Base-by-base conservation (phyloP, 2,329 filamentous ascomycete genomes). In the Elsinoe batatas region DNA sequence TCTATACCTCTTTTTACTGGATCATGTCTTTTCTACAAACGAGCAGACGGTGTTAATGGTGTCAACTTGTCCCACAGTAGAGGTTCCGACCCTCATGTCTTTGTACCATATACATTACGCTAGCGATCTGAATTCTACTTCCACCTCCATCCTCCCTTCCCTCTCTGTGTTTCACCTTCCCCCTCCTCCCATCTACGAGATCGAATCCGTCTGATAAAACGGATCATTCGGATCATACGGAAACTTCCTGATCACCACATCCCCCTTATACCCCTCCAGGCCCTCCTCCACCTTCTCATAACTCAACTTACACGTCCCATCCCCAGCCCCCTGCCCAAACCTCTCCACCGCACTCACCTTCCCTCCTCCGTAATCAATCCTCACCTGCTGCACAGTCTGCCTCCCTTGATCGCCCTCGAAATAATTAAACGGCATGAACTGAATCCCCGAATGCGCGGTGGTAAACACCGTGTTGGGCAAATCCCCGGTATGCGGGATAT, bases 391-490 rank as follows among this genome's bases (percentile, higher is more conserved):
- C 37, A 70, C 69, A 1, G 70, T 74, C 49, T 64, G 62, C 20
- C 71, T 63, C 58, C 69, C 72, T 37, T 68, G 65, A 56, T 76
- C 74, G 2, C 64, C 61, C 10, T 63, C 61, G 37, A 74, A 68
- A 62, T 76, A 77, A 53, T 77, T 76, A 37, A 69, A 61, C 0
- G 75, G 75, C 64, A 69, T 71, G 59, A 76, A 68, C 35, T 70
- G 64, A 42, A 78, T 63, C 18, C 71, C 71, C 1, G 68, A 69
- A 57, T 76, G 74, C 1, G 74, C 74, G 8, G 72, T 72, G 13
- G 72, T 76, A 64, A 74, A 72, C 53, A 79, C 71, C 0, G 78
- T 80, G 61, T 79, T 79, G 15, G 78, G 78, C 11, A 80, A 63
- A 60, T 79, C 77, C 17, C 72, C 73, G 1, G 77, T 75, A 61